A percentile compares a stretch with the other conserved stretches of the same genome.
phyloP scores from a whole-genome alignment of 495 filamentous ascomycete species.

The Penicillium alfredii region DNA sequence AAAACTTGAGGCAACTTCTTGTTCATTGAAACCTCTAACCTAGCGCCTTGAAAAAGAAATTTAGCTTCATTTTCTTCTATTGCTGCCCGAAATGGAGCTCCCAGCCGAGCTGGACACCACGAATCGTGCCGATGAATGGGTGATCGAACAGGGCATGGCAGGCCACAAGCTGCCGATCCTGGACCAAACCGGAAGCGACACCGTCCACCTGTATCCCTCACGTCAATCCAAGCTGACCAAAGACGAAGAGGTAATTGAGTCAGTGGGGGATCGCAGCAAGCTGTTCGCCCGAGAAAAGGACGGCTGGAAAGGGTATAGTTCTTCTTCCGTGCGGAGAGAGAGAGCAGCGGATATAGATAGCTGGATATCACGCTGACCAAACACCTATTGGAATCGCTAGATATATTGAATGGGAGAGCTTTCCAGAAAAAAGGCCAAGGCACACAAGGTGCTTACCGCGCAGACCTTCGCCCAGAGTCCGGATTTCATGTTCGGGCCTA shows the following conservation, averaged over 20 bases:
- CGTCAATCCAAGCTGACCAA: slow-evolving; percentile 19
- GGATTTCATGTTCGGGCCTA: slow-evolving; percentile 53
- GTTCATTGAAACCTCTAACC: too few species aligned
- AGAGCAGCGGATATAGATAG: too few species aligned
- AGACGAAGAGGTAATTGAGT: slow-evolving; percentile 29
- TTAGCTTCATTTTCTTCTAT: too few species aligned
- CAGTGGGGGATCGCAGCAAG: slow-evolving; percentile 30
- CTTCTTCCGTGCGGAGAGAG: too few species aligned
- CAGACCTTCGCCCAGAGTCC: slow-evolving; percentile 53
- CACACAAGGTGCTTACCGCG: slow-evolving; percentile 48
- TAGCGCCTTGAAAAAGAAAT: too few species aligned
- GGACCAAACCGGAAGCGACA: slow-evolving; percentile 36
- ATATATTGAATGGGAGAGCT: slow-evolving; percentile 65
- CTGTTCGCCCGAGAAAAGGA: slow-evolving; percentile 28
- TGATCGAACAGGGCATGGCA: slow-evolving; percentile 46
- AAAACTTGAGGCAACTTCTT: too few species aligned
- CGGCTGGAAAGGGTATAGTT: slow-evolving; percentile 33
- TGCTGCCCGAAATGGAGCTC: slow-evolving; percentile 13
- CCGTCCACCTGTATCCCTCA: slow-evolving; percentile 16
- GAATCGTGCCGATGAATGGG: slow-evolving; percentile 49
- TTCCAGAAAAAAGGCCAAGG: slow-evolving; percentile 59
- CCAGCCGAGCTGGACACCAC: slow-evolving; percentile 7
- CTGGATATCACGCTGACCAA: not conserved
- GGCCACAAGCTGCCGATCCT: slow-evolving; percentile 41
- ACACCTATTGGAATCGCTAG: slow-evolving; percentile 3